These are phyloP conservation scores for Clonostachys rosea DNA, from an alignment of 2,329 filamentous ascomycete species.

Conservation along the genomic window DNA sequence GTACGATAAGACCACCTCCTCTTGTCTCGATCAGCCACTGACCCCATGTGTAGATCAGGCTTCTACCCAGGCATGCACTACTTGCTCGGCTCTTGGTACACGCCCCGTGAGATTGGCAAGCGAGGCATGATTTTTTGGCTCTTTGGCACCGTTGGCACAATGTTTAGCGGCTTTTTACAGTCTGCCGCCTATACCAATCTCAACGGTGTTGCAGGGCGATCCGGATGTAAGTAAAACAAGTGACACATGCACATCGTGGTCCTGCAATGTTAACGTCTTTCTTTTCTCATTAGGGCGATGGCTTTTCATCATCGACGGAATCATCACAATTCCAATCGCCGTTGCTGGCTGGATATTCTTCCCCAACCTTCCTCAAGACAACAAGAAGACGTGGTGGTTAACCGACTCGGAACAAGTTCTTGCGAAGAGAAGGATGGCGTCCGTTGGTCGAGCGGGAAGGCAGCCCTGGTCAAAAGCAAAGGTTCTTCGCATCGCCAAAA, in stretches of 20 bases:
- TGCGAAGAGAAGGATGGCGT: no score
- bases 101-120: conserved; percentile 46
- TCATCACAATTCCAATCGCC: conserved; percentile 48
- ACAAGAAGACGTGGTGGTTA: conserved; percentile 5
- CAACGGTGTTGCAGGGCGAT: conserved; percentile 35
- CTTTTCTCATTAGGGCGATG: conserved; percentile 29
- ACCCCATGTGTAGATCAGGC: conserved; percentile 27
- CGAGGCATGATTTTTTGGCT: conserved; percentile 53
- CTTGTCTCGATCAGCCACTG: not conserved
- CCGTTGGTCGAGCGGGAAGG: no score
- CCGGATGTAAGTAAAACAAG: not conserved
- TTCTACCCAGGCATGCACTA: conserved; percentile 21
- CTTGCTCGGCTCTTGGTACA: conserved; percentile 45
- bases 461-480: no score
- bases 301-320: conserved; percentile 37
- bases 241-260: not conserved
- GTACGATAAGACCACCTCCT: conserved; percentile 15
- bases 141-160: conserved; percentile 48
- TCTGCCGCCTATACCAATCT: conserved; percentile 31
- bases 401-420: not conserved
- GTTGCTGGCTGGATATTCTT: conserved; percentile 44
- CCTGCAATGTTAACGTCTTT: no score
- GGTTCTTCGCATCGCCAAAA: no score
- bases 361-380: conserved; percentile 35
- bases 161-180: conserved; percentile 52